These are phyloP conservation scores for Eucommia ulmoides DNA, from an alignment of 257 asterid genomes.

Conservation along the genomic window DNA sequence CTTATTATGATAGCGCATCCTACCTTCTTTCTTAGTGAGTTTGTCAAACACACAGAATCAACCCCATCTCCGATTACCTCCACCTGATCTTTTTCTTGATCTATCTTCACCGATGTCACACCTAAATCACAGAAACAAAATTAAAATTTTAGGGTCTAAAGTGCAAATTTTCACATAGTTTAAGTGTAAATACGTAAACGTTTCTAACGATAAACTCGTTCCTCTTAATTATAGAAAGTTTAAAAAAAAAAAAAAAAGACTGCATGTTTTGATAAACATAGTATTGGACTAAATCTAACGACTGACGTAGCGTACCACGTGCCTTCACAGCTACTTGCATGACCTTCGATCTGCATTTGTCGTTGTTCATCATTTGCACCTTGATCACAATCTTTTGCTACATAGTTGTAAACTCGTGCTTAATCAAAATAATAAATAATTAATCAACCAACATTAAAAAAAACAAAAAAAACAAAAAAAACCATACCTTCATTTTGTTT, in stretches of 20 bases:
- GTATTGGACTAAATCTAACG: too few species aligned
- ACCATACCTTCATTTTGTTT: too few species aligned
- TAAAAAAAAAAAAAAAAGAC: too few species aligned
- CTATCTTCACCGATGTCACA: slow-evolving; percentile 15
- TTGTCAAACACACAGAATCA: slow-evolving; percentile 13
- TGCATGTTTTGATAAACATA: neutral
- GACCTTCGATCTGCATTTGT: slow-evolving; percentile 13
- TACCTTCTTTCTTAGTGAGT: slow-evolving; percentile 4
- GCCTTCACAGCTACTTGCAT: slow-evolving; percentile 11
- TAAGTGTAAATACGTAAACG: neutral
- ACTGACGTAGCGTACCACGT: slow-evolving; percentile 6
- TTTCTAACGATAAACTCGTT: neutral
- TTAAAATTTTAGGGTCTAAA: too few species aligned
- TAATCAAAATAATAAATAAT: too few species aligned
- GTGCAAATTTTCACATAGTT: neutral
- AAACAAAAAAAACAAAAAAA: too few species aligned
- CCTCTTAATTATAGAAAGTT: neutral
- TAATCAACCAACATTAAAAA: too few species aligned
- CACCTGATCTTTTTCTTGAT: slow-evolving; percentile 8
- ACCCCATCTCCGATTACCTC: slow-evolving; percentile 31
- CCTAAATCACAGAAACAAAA: slow-evolving; percentile 12
- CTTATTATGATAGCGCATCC: neutral
- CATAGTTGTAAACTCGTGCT: too few species aligned
- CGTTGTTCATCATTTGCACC: slow-evolving; percentile 2
- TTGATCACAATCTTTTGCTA: slow-evolving; percentile 14